Evolutionary conservation across 2,329 filamentous ascomycete species (phyloP).

Genomic region (Aquanectria penicillioides): DNA sequence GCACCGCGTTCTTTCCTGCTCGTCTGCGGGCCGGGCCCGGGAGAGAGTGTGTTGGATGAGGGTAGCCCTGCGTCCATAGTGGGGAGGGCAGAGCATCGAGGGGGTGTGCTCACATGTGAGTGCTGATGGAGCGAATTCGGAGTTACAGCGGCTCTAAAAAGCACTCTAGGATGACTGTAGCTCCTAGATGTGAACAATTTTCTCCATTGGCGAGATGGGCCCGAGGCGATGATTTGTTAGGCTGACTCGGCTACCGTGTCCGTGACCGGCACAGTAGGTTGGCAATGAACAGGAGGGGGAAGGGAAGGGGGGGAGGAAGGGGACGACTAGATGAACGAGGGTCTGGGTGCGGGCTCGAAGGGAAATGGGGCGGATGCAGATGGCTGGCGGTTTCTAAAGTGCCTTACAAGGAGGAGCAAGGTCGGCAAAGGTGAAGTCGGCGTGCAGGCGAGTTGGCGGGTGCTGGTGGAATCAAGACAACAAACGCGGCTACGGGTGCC

Average conservation of each 20-base stretch:
- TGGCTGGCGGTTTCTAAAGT: conserved; percentile 27
- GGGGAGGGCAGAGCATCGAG: conserved; percentile 26
- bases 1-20: conserved; percentile 52
- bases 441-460: conserved; percentile 21
- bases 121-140: conserved; percentile 10
- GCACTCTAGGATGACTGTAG: conserved; percentile 30
- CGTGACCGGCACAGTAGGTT: conserved; percentile 24
- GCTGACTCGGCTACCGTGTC: conserved; percentile 25
- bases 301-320: conserved; percentile 25
- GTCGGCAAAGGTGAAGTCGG: conserved; percentile 19
- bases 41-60: conserved; percentile 45
- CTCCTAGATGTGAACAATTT: conserved; percentile 23
- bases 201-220: conserved; percentile 36
- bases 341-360: conserved; percentile 17
- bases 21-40: conserved; percentile 44
- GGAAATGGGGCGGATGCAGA: conserved; percentile 31
- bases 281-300: conserved; percentile 33
- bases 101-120: conserved; percentile 35
- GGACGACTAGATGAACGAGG: conserved; percentile 30
- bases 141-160: conserved; percentile 38
- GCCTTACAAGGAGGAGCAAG: conserved; percentile 30
- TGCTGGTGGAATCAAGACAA: conserved; percentile 27
- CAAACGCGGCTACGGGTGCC: conserved; percentile 31
- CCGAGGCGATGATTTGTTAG: conserved; percentile 18
- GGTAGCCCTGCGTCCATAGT: conserved; percentile 41